Conservation (phyloP, 352 stramenopile species). For the Detonula confervacea region DNA sequence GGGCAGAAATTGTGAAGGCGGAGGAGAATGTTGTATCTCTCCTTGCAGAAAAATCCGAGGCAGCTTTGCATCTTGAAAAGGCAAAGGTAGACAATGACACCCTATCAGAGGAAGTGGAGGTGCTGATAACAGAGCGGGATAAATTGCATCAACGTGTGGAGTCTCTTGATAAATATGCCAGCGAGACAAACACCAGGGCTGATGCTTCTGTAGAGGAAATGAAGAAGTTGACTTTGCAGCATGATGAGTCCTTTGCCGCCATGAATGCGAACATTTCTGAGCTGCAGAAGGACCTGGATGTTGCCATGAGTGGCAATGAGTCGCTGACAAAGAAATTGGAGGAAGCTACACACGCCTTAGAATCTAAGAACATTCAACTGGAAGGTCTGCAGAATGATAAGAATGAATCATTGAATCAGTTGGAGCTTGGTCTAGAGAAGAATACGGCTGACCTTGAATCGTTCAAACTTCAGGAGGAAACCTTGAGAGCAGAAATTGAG, state of each 20-base stretch:
- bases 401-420: conserved; percentile 14
- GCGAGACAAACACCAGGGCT: background rate
- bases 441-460: conserved; percentile 20
- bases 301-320: conserved; percentile 33
- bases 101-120: conserved; percentile 19
- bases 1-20: conserved; percentile 14
- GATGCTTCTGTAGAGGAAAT: background rate
- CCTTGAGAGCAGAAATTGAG: conserved; percentile 18
- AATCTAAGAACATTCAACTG: conserved; percentile 15
- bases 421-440: conserved; percentile 18
- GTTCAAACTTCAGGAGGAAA: conserved; percentile 36
- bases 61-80: conserved; percentile 17
- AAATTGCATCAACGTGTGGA: conserved; percentile 15
- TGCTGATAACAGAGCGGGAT: conserved; percentile 20
- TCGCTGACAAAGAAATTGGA: conserved; percentile 43
- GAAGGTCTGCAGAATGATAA: conserved; percentile 28
- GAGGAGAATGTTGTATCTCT: conserved; percentile 27
- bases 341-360: conserved; percentile 29
- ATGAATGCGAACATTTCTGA: conserved; percentile 9
- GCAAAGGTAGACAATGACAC: conserved; percentile 14
- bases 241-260: background rate
- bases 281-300: conserved; percentile 31
- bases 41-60: conserved; percentile 28
- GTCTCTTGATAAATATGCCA: background rate
- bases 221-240: conserved; percentile 18